A percentile compares a stretch with the other conserved stretches of the same genome.
phyloP scores from a whole-genome alignment of 306 rosid genomes.

The Begonia fuchsioides region DNA sequence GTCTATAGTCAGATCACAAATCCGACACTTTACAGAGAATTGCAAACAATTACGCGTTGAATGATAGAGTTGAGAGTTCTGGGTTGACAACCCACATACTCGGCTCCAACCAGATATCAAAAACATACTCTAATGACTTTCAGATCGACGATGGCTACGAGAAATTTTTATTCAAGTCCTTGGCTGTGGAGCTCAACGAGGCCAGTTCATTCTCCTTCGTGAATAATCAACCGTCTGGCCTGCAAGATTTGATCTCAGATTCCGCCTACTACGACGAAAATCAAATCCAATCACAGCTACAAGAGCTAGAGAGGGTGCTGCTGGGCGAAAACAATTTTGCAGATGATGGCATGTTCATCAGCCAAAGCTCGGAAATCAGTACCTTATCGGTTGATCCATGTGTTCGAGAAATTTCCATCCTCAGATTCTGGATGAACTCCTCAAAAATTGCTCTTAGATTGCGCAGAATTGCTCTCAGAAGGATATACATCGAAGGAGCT shows the following conservation, averaged over 20 bases:
- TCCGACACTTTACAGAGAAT: slow-evolving; percentile 29
- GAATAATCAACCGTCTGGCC: slow-evolving; percentile 33
- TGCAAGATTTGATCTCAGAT: slow-evolving; percentile 45
- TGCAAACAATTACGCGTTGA: slow-evolving; percentile 44
- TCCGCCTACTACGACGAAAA: slow-evolving; percentile 26
- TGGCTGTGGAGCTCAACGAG: slow-evolving; percentile 26
- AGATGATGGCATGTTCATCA: slow-evolving; percentile 19
- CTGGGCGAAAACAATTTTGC: slow-evolving; percentile 53
- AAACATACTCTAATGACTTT: slow-evolving; percentile 33
- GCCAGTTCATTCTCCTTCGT: slow-evolving; percentile 17
- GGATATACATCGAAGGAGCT: no score
- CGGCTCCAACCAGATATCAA: slow-evolving; percentile 35
- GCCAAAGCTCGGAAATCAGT: slow-evolving; percentile 57
- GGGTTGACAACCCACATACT: no score
- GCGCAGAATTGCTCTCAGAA: no score
- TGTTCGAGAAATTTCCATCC: slow-evolving; percentile 55
- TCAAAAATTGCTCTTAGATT: slow-evolving; percentile 43
- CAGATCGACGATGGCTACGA: slow-evolving; percentile 46
- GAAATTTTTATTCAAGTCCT: slow-evolving; percentile 64
- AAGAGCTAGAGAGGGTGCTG: slow-evolving; percentile 78
- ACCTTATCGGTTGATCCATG: slow-evolving; percentile 53
- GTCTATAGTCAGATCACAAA: slow-evolving; percentile 57
- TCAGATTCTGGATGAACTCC: slow-evolving; percentile 56
- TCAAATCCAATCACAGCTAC: slow-evolving; percentile 58
- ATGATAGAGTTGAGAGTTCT: no score